Conservation (phyloP, 192 early-diverging fungal genomes). For the Backusella parvicylindrica region DNA sequence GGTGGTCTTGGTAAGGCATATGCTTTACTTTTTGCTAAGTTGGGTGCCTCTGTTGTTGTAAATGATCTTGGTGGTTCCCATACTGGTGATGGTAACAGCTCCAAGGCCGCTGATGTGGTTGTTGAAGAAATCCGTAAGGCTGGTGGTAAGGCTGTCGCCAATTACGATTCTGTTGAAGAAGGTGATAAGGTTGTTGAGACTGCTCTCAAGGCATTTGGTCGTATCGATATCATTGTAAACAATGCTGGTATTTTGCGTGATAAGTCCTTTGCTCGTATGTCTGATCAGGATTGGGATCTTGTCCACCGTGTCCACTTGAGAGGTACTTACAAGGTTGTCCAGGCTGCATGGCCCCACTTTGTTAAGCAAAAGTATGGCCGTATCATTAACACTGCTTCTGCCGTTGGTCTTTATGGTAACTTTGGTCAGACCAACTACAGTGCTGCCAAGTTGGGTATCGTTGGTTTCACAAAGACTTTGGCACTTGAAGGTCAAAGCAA, state of each 20-base stretch:
- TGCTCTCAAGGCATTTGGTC: conserved; percentile 80
- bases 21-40: conserved; percentile 78
- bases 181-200: conserved; percentile 93
- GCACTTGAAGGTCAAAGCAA: conserved; percentile 87
- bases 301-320: conserved; percentile 88
- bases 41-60: conserved; percentile 84
- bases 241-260: conserved; percentile 98
- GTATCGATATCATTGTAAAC: conserved; percentile 86
- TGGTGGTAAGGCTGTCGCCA: conserved; percentile 90
- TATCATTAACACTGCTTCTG: conserved; percentile 92
- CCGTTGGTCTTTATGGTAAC: conserved; percentile 94
- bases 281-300: conserved; percentile 93
- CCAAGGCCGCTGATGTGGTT: conserved; percentile 65
- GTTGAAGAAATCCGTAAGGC: conserved; percentile 75
- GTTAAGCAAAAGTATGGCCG: conserved; percentile 92
- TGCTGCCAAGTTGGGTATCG: conserved; percentile 84
- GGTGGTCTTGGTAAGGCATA: conserved; percentile 89
- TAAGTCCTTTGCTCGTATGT: conserved; percentile 88
- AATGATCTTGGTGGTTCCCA: conserved; percentile 79
- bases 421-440: conserved; percentile 61
- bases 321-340: conserved; percentile 89
- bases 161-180: conserved; percentile 94
- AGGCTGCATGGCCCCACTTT: conserved; percentile 96
- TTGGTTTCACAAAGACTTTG: conserved; percentile 88
- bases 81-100: conserved; percentile 39